Conservation (phyloP, 306 rosid genomes). For the Glycine soja region DNA sequence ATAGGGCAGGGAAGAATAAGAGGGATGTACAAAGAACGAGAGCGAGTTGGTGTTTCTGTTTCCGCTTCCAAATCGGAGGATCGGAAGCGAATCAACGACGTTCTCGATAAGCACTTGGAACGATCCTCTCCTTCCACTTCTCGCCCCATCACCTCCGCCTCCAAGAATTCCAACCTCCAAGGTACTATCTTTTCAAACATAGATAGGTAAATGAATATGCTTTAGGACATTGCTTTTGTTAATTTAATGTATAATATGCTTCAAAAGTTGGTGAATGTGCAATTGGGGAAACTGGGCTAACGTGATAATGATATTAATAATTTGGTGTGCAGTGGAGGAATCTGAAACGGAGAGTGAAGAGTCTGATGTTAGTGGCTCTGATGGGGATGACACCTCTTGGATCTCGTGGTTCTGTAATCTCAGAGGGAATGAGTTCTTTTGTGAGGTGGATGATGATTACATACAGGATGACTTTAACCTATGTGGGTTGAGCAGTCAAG, state of each 20-base stretch:
- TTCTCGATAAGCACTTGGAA: conserved; percentile 85
- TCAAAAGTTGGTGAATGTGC: too few species aligned
- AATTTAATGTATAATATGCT: too few species aligned
- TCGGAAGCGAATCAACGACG: conserved; percentile 97
- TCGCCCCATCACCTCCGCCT: conserved; percentile 62
- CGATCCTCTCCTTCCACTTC: conserved; percentile 97
- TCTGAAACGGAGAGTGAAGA: conserved; percentile 96
- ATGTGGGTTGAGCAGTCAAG: conserved; percentile 98
- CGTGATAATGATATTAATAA: too few species aligned
- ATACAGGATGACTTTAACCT: conserved; percentile 98
- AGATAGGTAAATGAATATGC: too few species aligned
- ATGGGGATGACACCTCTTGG: conserved; percentile 99
- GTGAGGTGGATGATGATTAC: conserved; percentile 98
- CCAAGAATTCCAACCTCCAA: conserved; percentile 61
- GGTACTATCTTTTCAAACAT: conserved; percentile 33
- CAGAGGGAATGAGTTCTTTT: conserved; percentile 95
- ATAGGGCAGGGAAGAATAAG: neutral
- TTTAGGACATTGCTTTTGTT: too few species aligned
- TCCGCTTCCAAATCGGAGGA: conserved; percentile 70
- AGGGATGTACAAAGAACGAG: conserved; percentile 72
- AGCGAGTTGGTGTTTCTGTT: neutral
- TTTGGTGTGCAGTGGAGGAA: conserved; percentile 64
- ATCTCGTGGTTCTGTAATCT: conserved; percentile 99
- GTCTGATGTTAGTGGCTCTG: conserved; percentile 98
- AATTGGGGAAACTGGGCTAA: too few species aligned